Conservation (phyloP, 768 basidiomycete species). For the Tricholoma sp. region DNA sequence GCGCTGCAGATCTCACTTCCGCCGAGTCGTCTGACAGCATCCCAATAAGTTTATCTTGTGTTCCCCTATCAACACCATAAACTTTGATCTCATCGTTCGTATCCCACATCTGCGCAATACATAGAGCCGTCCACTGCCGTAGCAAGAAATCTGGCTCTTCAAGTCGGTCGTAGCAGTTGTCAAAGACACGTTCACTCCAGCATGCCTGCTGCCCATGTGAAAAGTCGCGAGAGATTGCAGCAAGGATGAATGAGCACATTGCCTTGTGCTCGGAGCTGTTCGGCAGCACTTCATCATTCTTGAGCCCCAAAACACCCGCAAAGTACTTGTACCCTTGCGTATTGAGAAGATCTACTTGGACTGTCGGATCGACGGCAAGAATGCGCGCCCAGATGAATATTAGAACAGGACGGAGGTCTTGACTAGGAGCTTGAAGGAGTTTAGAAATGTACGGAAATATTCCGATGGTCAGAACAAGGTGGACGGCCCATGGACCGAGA, state of each 20-base stretch:
- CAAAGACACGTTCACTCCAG: slow-evolving; percentile 76
- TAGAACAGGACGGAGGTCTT: slow-evolving; percentile 93
- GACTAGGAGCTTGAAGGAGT: slow-evolving; percentile 89
- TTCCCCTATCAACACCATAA: slow-evolving; percentile 69
- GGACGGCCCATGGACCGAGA: slow-evolving; percentile 97
- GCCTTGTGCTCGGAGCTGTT: slow-evolving; percentile 95
- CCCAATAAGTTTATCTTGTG: slow-evolving; percentile 77
- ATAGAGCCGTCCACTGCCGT: slow-evolving; percentile 90
- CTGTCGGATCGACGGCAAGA: slow-evolving; percentile 90
- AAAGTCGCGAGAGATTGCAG: slow-evolving; percentile 86
- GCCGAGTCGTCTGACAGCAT: slow-evolving; percentile 84
- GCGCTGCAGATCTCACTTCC: slow-evolving; percentile 87
- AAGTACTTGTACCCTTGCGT: slow-evolving; percentile 86
- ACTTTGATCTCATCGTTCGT: slow-evolving; percentile 86
- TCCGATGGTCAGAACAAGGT: slow-evolving; percentile 91
- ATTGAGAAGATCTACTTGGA: slow-evolving; percentile 85
- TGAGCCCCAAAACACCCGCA: slow-evolving; percentile 65
- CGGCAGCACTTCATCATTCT: slow-evolving; percentile 72
- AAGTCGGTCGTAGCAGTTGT: slow-evolving; percentile 78
- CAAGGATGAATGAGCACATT: slow-evolving; percentile 97
- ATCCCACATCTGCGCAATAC: slow-evolving; percentile 95
- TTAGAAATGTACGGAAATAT: slow-evolving; percentile 99
- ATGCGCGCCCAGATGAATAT: slow-evolving; percentile 99
- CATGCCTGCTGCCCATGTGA: slow-evolving; percentile 85
- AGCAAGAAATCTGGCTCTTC: slow-evolving; percentile 90